Conservation (phyloP, 345 rosid genomes). For the Salix purpurea region DNA sequence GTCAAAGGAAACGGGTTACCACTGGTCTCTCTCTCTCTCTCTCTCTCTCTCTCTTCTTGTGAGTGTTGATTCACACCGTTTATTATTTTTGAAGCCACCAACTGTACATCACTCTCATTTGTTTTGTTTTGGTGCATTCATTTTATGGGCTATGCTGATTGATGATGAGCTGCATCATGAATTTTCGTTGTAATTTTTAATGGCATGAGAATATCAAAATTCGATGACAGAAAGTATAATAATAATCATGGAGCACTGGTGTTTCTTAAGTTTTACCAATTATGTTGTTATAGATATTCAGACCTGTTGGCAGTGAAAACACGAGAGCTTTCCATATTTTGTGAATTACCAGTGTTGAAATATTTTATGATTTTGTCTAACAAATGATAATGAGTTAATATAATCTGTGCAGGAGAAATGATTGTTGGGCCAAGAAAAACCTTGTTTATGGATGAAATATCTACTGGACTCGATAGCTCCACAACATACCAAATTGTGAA, state of each 20-base stretch:
- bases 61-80: background rate
- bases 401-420: slow-evolving; percentile 75
- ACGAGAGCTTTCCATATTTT: background rate
- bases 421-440: slow-evolving; percentile 91
- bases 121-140: background rate
- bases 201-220: background rate
- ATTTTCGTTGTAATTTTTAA: background rate
- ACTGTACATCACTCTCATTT: background rate
- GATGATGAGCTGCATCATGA: background rate
- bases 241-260: background rate
- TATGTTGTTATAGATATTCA: no score
- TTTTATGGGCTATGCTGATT: background rate
- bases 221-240: background rate
- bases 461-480: slow-evolving; percentile 94
- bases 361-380: background rate
- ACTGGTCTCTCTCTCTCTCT: slow-evolving; percentile 44
- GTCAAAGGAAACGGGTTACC: slow-evolving; percentile 89
- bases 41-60: slow-evolving; percentile 17
- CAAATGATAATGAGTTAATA: background rate
- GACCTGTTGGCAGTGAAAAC: background rate
- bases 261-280: background rate
- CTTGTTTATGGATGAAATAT: slow-evolving; percentile 96
- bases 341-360: background rate
- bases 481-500: slow-evolving; percentile 88
- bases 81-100: background rate